Conservation (phyloP, 2,329 filamentous ascomycete genomes). For the Cercospora zeae-maydis region DNA sequence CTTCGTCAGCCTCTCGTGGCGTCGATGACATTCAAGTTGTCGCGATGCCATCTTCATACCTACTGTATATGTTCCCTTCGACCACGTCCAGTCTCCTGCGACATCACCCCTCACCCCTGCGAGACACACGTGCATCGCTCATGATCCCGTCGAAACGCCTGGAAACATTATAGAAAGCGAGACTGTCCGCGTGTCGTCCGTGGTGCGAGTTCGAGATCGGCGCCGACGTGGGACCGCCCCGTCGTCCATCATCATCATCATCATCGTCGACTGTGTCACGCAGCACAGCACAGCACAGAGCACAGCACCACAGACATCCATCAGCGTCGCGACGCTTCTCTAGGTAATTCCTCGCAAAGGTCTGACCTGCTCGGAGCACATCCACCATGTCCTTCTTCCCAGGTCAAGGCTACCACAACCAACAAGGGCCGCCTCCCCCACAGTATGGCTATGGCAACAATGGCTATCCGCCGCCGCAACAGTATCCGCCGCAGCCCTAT, state of each 20-base stretch:
- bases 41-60: too few species aligned
- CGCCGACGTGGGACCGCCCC: background rate
- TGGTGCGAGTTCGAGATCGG: background rate
- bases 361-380: background rate
- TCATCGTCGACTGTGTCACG: background rate
- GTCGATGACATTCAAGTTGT: too few species aligned
- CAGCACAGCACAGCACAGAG: background rate
- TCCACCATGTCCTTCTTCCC: slow-evolving; percentile 32
- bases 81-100: too few species aligned
- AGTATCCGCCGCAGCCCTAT: slow-evolving; percentile 31
- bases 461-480: slow-evolving; percentile 32
- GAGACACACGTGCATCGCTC: too few species aligned
- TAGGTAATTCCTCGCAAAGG: background rate
- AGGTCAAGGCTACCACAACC: slow-evolving; percentile 35
- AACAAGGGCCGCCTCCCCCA: slow-evolving; percentile 28
- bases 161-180: background rate
- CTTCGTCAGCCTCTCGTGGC: slow-evolving; percentile 3
- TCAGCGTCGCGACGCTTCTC: background rate
- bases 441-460: slow-evolving; percentile 21
- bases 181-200: background rate
- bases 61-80: too few species aligned
- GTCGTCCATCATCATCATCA: background rate
- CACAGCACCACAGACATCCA: too few species aligned
- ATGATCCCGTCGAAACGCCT: background rate
- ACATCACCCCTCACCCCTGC: background rate